Conservation (phyloP, 192 early-diverging fungal genomes). For the Rhizoclosmatium globosum region DNA sequence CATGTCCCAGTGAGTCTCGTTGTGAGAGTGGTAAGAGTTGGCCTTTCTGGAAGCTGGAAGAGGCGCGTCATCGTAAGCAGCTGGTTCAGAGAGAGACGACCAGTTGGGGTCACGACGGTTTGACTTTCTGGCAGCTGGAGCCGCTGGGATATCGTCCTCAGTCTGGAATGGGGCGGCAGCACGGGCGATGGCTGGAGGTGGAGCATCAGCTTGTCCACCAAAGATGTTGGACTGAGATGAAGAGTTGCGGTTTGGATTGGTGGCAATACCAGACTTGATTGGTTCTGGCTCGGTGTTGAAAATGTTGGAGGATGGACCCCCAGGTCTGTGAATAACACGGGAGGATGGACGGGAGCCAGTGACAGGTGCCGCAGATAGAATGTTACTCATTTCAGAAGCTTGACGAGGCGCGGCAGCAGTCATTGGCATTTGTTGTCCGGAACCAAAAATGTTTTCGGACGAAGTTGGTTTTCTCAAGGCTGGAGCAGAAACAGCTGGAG, state of each 20-base stretch:
- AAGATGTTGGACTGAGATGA: slow-evolving; percentile 39
- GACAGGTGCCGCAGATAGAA: slow-evolving; percentile 4
- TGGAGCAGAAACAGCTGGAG: not conserved
- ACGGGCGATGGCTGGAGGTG: not conserved
- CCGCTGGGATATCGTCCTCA: not conserved
- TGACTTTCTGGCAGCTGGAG: not conserved
- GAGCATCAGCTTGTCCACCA: slow-evolving; percentile 44
- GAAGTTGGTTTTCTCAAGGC: not conserved
- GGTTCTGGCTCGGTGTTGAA: slow-evolving; percentile 45
- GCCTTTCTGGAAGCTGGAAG: slow-evolving; percentile 20
- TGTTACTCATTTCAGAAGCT: slow-evolving; percentile 9
- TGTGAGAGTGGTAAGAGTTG: slow-evolving; percentile 14
- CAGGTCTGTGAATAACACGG: slow-evolving; percentile 44
- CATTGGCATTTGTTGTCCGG: not conserved
- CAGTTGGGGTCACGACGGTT: slow-evolving; percentile 54
- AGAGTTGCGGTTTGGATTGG: too few relatives aligned
- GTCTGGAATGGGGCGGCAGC: not conserved
- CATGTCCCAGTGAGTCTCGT: slow-evolving; percentile 3
- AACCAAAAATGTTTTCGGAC: slow-evolving; percentile 1
- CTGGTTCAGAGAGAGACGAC: slow-evolving; percentile 13
- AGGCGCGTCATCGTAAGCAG: not conserved
- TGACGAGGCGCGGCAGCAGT: not conserved
- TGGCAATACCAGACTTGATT: slow-evolving; percentile 29
- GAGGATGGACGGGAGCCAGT: slow-evolving; percentile 42
- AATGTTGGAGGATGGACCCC: slow-evolving; percentile 48